Evolutionary conservation across 1,284 basidiomycete species (phyloP).

Genomic region (Ceratobasidium theobromae): DNA sequence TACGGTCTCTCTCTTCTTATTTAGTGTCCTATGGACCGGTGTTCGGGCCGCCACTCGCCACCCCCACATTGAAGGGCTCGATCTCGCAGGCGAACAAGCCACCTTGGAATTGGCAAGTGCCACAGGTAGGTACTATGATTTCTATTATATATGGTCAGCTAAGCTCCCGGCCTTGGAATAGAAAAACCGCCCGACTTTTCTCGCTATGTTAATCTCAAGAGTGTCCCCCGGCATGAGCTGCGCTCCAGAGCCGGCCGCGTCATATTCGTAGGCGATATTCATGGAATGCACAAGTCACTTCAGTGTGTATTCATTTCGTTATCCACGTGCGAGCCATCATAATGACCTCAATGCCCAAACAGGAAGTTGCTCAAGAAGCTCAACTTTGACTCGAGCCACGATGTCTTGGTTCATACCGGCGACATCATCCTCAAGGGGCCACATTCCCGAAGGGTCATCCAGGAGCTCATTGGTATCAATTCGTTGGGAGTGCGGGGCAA

Average conservation of each 20-base stretch:
- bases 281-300: constrained; percentile 72
- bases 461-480: constrained; percentile 62
- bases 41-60: constrained; percentile 8
- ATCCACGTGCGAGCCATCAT: neutral
- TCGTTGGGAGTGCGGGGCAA: constrained; percentile 81
- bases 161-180: constrained; percentile 7
- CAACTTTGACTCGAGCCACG: constrained; percentile 58
- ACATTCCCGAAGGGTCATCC: constrained; percentile 64
- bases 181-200: constrained; percentile 41
- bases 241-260: constrained; percentile 48
- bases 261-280: constrained; percentile 80
- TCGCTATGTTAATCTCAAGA: constrained; percentile 42
- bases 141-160: neutral
- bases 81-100: constrained; percentile 3
- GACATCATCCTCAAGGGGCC: constrained; percentile 76
- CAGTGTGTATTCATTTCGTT: constrained; percentile 50
- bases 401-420: constrained; percentile 76
- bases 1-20: constrained; percentile 9
- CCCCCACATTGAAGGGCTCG: neutral
- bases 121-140: neutral
- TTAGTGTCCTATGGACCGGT: constrained; percentile 13
- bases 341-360: constrained; percentile 23
- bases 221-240: constrained; percentile 38
- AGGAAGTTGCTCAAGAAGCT: constrained; percentile 65
- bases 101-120: neutral